Conservation (phyloP, 345 rosid genomes). For the Brassica rapa region DNA sequence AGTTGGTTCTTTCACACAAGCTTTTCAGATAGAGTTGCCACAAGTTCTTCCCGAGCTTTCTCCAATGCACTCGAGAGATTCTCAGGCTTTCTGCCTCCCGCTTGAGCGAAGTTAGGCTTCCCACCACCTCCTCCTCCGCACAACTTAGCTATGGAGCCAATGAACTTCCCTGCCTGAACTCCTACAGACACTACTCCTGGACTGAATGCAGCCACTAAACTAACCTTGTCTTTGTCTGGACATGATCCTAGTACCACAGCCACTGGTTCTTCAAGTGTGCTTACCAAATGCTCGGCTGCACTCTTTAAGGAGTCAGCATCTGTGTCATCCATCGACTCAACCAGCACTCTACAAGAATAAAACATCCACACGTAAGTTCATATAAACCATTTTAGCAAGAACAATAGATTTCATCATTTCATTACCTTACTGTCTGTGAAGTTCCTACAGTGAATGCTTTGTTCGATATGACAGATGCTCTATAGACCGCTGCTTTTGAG, state of each 20-base stretch:
- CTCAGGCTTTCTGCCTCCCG: conserved; percentile 88
- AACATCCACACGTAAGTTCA: conserved; percentile 6
- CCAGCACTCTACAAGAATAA: conserved; percentile 61
- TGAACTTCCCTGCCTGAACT: conserved; percentile 86
- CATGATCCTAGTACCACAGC: conserved; percentile 79
- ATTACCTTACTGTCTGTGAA: conserved; percentile 60
- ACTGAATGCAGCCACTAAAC: conserved; percentile 88
- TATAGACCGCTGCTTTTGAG: conserved; percentile 70
- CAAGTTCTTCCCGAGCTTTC: conserved; percentile 68
- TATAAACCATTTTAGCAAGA: neutral
- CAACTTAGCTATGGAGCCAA: conserved; percentile 75
- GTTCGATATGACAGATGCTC: conserved; percentile 68
- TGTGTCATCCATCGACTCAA: conserved; percentile 75
- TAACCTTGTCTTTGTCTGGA: conserved; percentile 89
- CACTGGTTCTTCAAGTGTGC: conserved; percentile 72
- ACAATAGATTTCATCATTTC: neutral
- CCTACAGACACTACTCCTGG: conserved; percentile 71
- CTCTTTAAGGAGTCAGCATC: conserved; percentile 85
- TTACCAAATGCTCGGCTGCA: conserved; percentile 76
- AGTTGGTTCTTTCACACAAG: conserved; percentile 30
- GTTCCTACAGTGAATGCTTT: conserved; percentile 66
- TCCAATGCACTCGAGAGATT: conserved; percentile 67
- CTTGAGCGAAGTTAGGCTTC: conserved; percentile 91
- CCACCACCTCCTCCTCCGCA: conserved; percentile 99
- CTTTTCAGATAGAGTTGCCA: conserved; percentile 58